Evolutionary conservation across 768 basidiomycete species (phyloP).

Genomic region (Rhodocollybia butyracea): DNA sequence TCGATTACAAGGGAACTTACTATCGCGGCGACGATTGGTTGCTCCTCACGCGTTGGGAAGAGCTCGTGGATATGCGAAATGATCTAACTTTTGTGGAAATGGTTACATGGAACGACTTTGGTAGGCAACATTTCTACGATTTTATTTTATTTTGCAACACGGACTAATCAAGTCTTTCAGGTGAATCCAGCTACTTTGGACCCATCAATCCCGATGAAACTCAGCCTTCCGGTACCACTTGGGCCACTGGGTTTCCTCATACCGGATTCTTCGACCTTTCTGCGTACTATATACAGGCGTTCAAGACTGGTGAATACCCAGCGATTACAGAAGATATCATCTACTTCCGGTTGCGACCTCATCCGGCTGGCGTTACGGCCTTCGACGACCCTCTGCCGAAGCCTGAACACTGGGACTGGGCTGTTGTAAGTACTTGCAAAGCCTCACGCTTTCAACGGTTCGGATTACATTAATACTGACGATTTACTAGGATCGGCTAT

Average conservation of each 20-base stretch:
- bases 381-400: slow-evolving; percentile 40
- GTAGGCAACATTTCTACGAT: slow-evolving; percentile 19
- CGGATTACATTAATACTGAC: slow-evolving; percentile 45
- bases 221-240: slow-evolving; percentile 41
- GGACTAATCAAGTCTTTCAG: slow-evolving; percentile 8
- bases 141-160: slow-evolving; percentile 39
- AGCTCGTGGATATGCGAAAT: slow-evolving; percentile 57
- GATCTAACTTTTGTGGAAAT: slow-evolving; percentile 57
- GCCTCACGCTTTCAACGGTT: slow-evolving; percentile 22
- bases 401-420: slow-evolving; percentile 50
- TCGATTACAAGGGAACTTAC: slow-evolving; percentile 57
- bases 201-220: slow-evolving; percentile 16
- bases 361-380: slow-evolving; percentile 45
- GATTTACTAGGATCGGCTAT: slow-evolving; percentile 55
- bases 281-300: slow-evolving; percentile 63
- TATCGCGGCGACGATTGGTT: slow-evolving; percentile 68
- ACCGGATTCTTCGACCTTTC: slow-evolving; percentile 60
- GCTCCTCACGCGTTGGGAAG: slow-evolving; percentile 68
- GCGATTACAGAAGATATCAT: slow-evolving; percentile 50
- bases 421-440: slow-evolving; percentile 35
- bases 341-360: slow-evolving; percentile 63
- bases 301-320: slow-evolving; percentile 64
- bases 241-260: slow-evolving; percentile 41
- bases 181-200: too few species aligned
- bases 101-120: slow-evolving; percentile 61